Percentiles rank a stretch among this genome's conserved stretches.
phyloP scores from a whole-genome alignment of 75 land plant species.

The Picea glauca region DNA sequence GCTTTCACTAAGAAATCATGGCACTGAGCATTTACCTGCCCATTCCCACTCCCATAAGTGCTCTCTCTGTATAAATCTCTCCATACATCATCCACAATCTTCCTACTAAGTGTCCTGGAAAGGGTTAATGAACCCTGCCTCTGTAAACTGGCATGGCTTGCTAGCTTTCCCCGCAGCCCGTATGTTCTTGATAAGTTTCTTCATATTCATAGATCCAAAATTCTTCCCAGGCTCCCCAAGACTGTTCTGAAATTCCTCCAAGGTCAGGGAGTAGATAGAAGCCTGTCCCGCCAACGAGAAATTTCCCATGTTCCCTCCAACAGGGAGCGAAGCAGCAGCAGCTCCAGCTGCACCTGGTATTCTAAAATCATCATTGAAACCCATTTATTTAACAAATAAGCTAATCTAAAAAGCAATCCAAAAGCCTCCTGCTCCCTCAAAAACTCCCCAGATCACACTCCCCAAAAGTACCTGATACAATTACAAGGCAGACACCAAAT shows the following conservation, averaged over 20 bases:
- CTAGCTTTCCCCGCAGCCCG: constrained; percentile 38
- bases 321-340: too few species aligned
- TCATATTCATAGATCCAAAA: constrained; percentile 92
- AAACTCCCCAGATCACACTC: too few species aligned
- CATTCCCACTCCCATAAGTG: background rate
- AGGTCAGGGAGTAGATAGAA: constrained; percentile 77
- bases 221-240: constrained; percentile 58
- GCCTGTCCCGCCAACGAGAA: constrained; percentile 44
- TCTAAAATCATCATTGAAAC: too few species aligned
- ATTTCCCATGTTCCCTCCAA: constrained; percentile 19
- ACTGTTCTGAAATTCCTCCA: constrained; percentile 78
- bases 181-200: constrained; percentile 69
- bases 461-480: too few species aligned
- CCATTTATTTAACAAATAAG: too few species aligned
- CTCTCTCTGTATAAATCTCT: constrained; percentile 37
- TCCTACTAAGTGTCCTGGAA: constrained; percentile 65
- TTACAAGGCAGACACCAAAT: too few species aligned
- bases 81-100: constrained; percentile 80
- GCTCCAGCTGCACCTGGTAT: too few species aligned
- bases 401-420: too few species aligned
- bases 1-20: constrained; percentile 72
- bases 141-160: constrained; percentile 26
- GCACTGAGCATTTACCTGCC: constrained; percentile 23
- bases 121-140: constrained; percentile 61
- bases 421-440: too few species aligned